A percentile compares a stretch with the other conserved stretches of the same genome.
These are phyloP conservation scores for Nadsonia starkeyi-henricii DNA, from an alignment of 1,139 yeast genomes.

Conservation along the genomic window DNA sequence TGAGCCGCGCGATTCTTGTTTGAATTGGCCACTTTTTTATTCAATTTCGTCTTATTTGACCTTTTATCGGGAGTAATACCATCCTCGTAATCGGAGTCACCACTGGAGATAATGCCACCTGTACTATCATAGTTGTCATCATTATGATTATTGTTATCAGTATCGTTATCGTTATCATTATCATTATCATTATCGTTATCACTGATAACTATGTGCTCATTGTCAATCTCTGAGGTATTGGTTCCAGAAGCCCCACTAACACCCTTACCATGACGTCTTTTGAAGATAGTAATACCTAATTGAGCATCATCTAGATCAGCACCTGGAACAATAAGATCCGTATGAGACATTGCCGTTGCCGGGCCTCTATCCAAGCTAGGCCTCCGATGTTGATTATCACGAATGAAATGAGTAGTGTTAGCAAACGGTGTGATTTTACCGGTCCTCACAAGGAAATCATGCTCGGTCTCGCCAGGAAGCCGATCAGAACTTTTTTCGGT, in stretches of 20 bases:
- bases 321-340: constrained; percentile 33
- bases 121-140: constrained; percentile 14
- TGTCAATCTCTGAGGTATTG: no score
- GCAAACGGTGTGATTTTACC: constrained; percentile 96
- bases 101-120: constrained; percentile 18
- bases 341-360: constrained; percentile 24
- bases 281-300: neutral
- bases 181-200: neutral
- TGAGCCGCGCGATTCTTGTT: constrained; percentile 8
- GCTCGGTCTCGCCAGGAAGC: constrained; percentile 58
- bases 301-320: constrained; percentile 15
- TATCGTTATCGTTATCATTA: constrained; percentile 4
- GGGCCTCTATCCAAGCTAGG: constrained; percentile 1
- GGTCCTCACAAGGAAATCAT: constrained; percentile 69
- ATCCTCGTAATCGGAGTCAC: constrained; percentile 15
- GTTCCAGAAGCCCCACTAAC: neutral
- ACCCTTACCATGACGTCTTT: neutral
- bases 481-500: constrained; percentile 18
- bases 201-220: neutral
- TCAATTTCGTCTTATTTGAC: constrained; percentile 9
- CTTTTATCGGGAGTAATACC: constrained; percentile 15
- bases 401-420: constrained; percentile 39
- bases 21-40: constrained; percentile 13
- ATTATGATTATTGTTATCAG: constrained; percentile 12
- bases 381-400: constrained; percentile 10